A percentile compares a stretch with the other conserved stretches of the same genome.
Evolutionary conservation across 805 yeast species (phyloP).

Genomic region (Sugiyamaella valdiviana): DNA sequence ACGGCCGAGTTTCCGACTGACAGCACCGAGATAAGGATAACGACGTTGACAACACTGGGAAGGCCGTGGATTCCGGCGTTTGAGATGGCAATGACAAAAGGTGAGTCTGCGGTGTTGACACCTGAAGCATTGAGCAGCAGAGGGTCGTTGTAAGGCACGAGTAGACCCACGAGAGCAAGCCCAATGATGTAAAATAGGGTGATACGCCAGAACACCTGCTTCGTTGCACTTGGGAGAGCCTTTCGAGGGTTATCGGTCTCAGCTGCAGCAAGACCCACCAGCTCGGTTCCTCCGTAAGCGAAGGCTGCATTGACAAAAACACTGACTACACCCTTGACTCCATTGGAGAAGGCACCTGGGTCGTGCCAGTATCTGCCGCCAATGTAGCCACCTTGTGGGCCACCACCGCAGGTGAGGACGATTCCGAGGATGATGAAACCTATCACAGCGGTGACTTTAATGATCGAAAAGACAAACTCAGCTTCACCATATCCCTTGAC

Average conservation of each 20-base stretch:
- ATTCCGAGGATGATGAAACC: slow-evolving; percentile 60
- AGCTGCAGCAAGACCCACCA: slow-evolving; percentile 68
- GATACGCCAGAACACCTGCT: slow-evolving; percentile 78
- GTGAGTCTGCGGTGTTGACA: slow-evolving; percentile 60
- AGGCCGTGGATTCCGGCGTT: slow-evolving; percentile 58
- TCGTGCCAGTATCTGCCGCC: slow-evolving; percentile 38
- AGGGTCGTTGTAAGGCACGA: slow-evolving; percentile 56
- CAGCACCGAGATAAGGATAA: slow-evolving; percentile 58
- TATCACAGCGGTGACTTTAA: slow-evolving; percentile 52
- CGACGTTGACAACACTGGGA: slow-evolving; percentile 66
- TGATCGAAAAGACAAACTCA: slow-evolving; percentile 52
- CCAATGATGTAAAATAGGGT: slow-evolving; percentile 58
- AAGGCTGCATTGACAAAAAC: slow-evolving; percentile 69
- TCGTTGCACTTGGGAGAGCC: slow-evolving; percentile 63
- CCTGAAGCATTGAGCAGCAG: slow-evolving; percentile 43
- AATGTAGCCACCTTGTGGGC: slow-evolving; percentile 37
- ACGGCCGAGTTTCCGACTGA: slow-evolving; percentile 68
- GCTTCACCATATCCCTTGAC: slow-evolving; percentile 63
- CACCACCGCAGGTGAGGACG: slow-evolving; percentile 46
- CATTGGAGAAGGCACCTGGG: slow-evolving; percentile 54
- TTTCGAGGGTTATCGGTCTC: slow-evolving; percentile 63
- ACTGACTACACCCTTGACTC: slow-evolving; percentile 58
- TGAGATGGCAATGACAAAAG: slow-evolving; percentile 61
- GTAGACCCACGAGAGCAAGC: slow-evolving; percentile 50
- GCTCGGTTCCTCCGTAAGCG: slow-evolving; percentile 70